Evolutionary conservation across 371 early-diverging fungal species (phyloP).

Genomic region (Chytridiales sp.): DNA sequence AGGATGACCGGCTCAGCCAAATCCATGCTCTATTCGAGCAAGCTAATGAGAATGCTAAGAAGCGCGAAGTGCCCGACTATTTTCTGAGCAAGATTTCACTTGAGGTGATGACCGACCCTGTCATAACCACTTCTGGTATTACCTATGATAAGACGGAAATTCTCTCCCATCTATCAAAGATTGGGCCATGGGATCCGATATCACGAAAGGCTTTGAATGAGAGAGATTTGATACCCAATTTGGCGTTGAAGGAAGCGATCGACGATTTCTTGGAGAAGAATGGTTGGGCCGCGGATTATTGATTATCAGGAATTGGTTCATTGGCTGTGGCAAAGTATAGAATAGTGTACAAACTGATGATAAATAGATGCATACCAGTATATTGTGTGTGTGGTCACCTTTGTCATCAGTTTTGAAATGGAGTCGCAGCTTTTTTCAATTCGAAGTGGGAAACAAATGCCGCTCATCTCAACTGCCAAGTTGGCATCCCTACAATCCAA

Average conservation of each 20-base stretch:
- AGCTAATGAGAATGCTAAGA: slow-evolving; percentile 39
- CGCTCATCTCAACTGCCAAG: slow-evolving; percentile 39
- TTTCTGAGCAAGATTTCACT: slow-evolving; percentile 52
- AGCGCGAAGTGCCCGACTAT: slow-evolving; percentile 45
- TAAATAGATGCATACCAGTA: too few species aligned
- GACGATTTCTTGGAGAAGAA: slow-evolving; percentile 20
- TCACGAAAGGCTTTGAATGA: slow-evolving; percentile 66
- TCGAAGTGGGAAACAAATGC: too few species aligned
- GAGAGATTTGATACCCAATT: slow-evolving; percentile 65
- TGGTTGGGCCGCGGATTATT: slow-evolving; percentile 24
- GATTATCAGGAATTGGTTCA: slow-evolving; percentile 22
- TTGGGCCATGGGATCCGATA: slow-evolving; percentile 76
- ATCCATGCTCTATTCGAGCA: slow-evolving; percentile 33
- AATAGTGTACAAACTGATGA: background rate
- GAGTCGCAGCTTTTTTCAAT: too few species aligned
- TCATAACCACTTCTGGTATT: slow-evolving; percentile 56
- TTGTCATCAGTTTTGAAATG: too few species aligned
- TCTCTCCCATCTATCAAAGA: slow-evolving; percentile 66
- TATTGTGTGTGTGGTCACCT: too few species aligned
- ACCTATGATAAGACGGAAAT: slow-evolving; percentile 70
- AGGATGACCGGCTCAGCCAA: slow-evolving; percentile 27
- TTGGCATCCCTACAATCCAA: slow-evolving; percentile 50
- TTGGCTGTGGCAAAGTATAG: background rate
- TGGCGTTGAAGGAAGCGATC: slow-evolving; percentile 59
- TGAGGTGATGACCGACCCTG: slow-evolving; percentile 59